Evolutionary conservation across 202 grass and related monocot genomes (phyloP).

Genomic region (Elaeis oleifera): DNA sequence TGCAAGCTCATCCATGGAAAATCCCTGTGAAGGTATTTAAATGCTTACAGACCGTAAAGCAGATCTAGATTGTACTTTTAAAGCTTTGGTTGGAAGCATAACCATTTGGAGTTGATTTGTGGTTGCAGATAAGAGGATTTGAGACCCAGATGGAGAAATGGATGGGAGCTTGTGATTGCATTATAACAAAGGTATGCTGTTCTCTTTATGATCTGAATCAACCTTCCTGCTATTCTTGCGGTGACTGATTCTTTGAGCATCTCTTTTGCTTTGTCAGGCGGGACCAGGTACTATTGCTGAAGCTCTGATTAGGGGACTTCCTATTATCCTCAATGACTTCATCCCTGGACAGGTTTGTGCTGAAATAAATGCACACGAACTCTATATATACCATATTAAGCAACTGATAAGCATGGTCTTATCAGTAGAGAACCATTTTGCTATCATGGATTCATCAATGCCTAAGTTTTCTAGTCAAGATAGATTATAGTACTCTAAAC

Average conservation of each 20-base stretch:
- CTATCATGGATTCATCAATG: too few species aligned
- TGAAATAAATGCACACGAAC: not conserved
- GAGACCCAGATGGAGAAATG: slow-evolving; percentile 98
- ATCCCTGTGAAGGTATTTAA: slow-evolving; percentile 70
- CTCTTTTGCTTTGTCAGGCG: slow-evolving; percentile 39
- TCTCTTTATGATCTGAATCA: slow-evolving; percentile 6
- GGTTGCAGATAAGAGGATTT: slow-evolving; percentile 70
- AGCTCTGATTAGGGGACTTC: slow-evolving; percentile 89
- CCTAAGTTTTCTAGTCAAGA: too few species aligned
- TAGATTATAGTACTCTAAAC: too few species aligned
- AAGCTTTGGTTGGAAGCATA: not conserved
- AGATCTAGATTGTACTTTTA: not conserved
- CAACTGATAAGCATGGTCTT: too few species aligned
- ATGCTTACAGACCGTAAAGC: not conserved
- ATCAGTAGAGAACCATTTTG: too few species aligned
- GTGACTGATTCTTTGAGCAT: slow-evolving; percentile 8
- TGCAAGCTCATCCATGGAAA: slow-evolving; percentile 66
- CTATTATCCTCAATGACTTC: slow-evolving; percentile 92
- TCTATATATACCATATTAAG: too few species aligned
- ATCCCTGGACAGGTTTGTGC: slow-evolving; percentile 83
- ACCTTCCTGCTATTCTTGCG: not conserved
- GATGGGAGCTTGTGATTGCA: slow-evolving; percentile 89
- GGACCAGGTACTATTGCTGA: slow-evolving; percentile 90
- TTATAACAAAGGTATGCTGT: slow-evolving; percentile 78
- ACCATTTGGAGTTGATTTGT: not conserved